Base-by-base conservation (phyloP, 352 stramenopile genomes). In the Phytophthora melonis region DNA sequence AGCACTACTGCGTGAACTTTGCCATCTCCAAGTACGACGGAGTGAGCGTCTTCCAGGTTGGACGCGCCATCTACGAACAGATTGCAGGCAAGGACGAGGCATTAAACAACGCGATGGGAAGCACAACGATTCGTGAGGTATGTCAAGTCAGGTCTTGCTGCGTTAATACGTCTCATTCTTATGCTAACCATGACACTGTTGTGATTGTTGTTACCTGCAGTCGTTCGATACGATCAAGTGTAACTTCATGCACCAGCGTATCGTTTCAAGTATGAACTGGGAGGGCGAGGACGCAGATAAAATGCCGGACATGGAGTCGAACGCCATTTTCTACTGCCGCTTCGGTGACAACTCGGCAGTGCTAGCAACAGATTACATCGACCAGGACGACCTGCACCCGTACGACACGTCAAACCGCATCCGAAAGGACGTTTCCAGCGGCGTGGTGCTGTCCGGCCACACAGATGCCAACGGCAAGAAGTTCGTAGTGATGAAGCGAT, bases 211-310 rank as follows among this genome's bases (percentile, higher is more conserved):
- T 34, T 66, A 23, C 16, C 10, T 60, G 64, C 63, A 80, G 76
- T 90, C 81, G 32, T 91, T 91, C 45, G 87, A 92, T 67, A 84
- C 83, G 55, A 91, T 92, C 62, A 90, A 89, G 64, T 93, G 87
- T 73, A 92, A 92, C 65, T 92, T 92, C 49, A 88, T 93, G 80
- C 87, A 93, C 59, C 87, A 93, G 56, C 87, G 87, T 63, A 92
- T 92, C 58, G 79, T 93, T 21, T 91, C 87, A 39, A 92, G 82
- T 68, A 83, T 93, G 75, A 76, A 91, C 60, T 91, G 83, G 83
- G 79, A 85, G 16, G 77, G 83, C 9, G 69, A 83, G 5, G 74
- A 81, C 50, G 36, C 68, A 18, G 63, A 80, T 16, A 80, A 80
- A 27, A 82, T 92, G 77, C 85, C 82, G 5, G 85, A 93, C 32